Base-by-base conservation (phyloP, 78 protist genomes). In the Neovahlkampfia damariscottae region DNA sequence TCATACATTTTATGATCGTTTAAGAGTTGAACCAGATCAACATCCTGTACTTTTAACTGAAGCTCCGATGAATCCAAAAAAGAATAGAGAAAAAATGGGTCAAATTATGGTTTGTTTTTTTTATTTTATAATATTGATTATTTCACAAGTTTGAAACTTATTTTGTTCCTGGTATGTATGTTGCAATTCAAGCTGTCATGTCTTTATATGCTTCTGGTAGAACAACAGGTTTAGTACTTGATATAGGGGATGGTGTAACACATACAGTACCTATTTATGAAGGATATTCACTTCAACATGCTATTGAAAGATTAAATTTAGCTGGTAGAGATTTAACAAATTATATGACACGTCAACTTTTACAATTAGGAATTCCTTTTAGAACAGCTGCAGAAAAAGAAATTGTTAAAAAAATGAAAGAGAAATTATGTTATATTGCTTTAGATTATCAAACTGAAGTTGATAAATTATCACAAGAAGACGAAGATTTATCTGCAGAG, bases 121-220 rank as follows among this genome's bases (percentile, higher is more conserved):
- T n/a, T n/a, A n/a, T n/a, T n/a, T n/a, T n/a, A n/a, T n/a, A n/a
- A n/a, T n/a, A n/a, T n/a, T n/a, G n/a, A n/a, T n/a, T n/a, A n/a
- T n/a, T n/a, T n/a, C n/a, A n/a, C n/a, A n/a, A n/a, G 93, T 94
- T 96, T 75, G 99, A 96, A 80, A 89, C 97, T 41, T 94, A 93
- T 94, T 88, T 92, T 84, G 75, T 86, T 68, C 97, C 96, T 36
- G 95, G 91, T 41, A 32, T 87, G 74, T 82, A 84, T 79, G 81
- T 93, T 3, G 79, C 73, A 32, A 71, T 84, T 41, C 89, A 90
- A 74, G 95, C 96, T 40, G 98, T 94, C 5, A 83, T 94, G 4
- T 79, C 10, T 88, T 91, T 80, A 31, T 90, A 90, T 78, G 97
- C 95, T 34, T 83, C 89, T 28, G 82, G 82, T 5, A 39, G 82